Conservation (phyloP, 2,329 filamentous ascomycete species). For the Botryotinia globosa region DNA sequence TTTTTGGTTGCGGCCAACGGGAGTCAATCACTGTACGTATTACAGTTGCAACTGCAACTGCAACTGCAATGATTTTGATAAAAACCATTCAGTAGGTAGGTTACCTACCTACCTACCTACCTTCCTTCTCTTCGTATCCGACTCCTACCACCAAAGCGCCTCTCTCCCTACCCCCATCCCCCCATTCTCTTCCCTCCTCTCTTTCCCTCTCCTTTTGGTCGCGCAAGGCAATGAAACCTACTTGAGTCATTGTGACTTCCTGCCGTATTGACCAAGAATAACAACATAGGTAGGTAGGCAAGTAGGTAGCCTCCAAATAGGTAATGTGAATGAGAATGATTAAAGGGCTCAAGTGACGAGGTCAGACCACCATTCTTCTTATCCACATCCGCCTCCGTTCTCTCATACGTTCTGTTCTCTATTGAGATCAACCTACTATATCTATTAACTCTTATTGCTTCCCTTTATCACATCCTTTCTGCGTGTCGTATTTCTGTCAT, state of each 20-base stretch:
- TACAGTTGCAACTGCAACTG: no score
- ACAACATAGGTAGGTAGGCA: neutral
- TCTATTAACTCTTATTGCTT: neutral
- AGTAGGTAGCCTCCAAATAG: neutral
- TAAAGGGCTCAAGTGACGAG: conserved; percentile 19
- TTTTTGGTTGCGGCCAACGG: neutral
- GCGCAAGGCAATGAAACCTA: neutral
- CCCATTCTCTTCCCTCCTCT: no score
- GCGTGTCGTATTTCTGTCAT: neutral
- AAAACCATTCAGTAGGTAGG: neutral
- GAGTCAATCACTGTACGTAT: neutral
- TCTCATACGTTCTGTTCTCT: neutral
- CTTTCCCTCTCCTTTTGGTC: neutral
- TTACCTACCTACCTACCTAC: no score
- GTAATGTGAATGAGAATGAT: conserved; percentile 10
- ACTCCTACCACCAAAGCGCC: neutral
- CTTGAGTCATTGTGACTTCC: conserved; percentile 3
- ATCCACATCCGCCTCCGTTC: neutral
- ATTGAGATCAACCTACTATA: neutral
- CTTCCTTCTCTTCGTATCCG: neutral
- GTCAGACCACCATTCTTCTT: conserved; percentile 11
- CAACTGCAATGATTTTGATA: neutral
- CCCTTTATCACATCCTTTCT: neutral
- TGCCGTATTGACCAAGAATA: neutral
- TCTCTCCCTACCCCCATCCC: no score